A percentile compares a stretch with the other conserved stretches of the same genome.
These are phyloP conservation scores for Allomyces arbusculus DNA, from an alignment of 192 early-diverging fungal species.

Conservation along the genomic window DNA sequence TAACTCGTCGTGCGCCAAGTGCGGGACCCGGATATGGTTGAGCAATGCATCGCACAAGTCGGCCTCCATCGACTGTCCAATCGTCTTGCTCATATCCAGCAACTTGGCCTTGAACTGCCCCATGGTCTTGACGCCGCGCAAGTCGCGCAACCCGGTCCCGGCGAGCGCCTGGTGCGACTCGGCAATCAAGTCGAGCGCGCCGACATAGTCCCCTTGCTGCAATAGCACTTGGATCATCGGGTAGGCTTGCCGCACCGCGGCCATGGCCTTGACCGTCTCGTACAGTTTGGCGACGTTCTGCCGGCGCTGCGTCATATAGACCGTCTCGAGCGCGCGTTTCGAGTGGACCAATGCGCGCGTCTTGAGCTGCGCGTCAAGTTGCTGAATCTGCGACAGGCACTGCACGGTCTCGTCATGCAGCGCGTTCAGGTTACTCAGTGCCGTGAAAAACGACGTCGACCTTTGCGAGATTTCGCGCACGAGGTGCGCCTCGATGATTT, in stretches of 20 bases:
- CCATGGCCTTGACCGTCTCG: slow-evolving; percentile 45
- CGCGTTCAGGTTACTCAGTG: slow-evolving; percentile 75
- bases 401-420: slow-evolving; percentile 77
- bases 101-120: slow-evolving; percentile 39
- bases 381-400: slow-evolving; percentile 74
- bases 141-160: slow-evolving; percentile 18
- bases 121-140: slow-evolving; percentile 35
- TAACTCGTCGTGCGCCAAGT: slow-evolving; percentile 14
- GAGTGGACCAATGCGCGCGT: slow-evolving; percentile 39
- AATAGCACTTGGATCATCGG: slow-evolving; percentile 68
- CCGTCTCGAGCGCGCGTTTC: slow-evolving; percentile 60
- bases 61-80: slow-evolving; percentile 50
- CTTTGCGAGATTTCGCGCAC: slow-evolving; percentile 83
- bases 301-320: slow-evolving; percentile 51
- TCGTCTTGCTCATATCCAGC: slow-evolving; percentile 35
- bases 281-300: slow-evolving; percentile 49
- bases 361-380: slow-evolving; percentile 45
- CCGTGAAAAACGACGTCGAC: slow-evolving; percentile 90
- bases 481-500: slow-evolving; percentile 83
- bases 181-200: slow-evolving; percentile 53
- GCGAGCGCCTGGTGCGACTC: slow-evolving; percentile 3
- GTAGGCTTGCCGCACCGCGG: slow-evolving; percentile 54
- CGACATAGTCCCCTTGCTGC: slow-evolving; percentile 63
- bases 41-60: slow-evolving; percentile 45
- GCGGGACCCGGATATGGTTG: slow-evolving; percentile 23